Conservation (phyloP, 306 rosid species). For the Astragalus glycyphyllos region DNA sequence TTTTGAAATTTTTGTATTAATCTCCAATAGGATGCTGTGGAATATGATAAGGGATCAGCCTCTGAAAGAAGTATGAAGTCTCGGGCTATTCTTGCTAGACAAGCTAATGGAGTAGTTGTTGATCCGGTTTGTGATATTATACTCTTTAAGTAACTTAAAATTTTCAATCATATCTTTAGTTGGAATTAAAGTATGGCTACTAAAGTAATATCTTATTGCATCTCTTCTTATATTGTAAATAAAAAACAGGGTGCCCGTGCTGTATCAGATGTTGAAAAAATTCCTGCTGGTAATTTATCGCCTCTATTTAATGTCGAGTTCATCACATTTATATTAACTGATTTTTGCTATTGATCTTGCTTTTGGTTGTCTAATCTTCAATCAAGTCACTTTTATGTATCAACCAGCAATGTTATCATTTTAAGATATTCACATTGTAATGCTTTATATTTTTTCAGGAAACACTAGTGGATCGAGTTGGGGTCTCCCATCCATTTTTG, state of each 20-base stretch:
- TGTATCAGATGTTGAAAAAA: constrained; percentile 70
- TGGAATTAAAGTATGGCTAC: constrained; percentile 16
- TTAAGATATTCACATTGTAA: constrained; percentile 25
- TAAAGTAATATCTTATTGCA: constrained; percentile 4
- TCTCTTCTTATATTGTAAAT: constrained; percentile 34
- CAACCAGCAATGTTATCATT: constrained; percentile 11
- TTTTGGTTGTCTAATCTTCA: constrained; percentile 23
- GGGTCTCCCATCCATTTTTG: constrained; percentile 97
- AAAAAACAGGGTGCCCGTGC: constrained; percentile 72
- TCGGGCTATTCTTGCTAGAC: constrained; percentile 82
- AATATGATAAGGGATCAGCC: constrained; percentile 76
- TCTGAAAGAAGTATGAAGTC: constrained; percentile 84
- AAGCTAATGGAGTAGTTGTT: constrained; percentile 75
- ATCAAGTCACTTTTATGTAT: constrained; percentile 7
- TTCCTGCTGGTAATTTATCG: constrained; percentile 63
- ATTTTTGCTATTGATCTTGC: constrained; percentile 6
- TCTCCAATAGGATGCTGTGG: constrained; percentile 73
- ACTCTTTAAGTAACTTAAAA: constrained; percentile 17
- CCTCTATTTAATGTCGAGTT: constrained; percentile 13
- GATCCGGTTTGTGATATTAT: constrained; percentile 70
- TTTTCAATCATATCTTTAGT: constrained; percentile 15
- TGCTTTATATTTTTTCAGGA: constrained; percentile 54
- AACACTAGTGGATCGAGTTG: constrained; percentile 66
- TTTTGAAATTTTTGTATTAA: neutral
- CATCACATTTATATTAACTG: neutral